Percentiles rank a stretch among this genome's conserved stretches.
These are phyloP conservation scores for Trametes polyzona DNA, from an alignment of 1,284 basidiomycete species.

Conservation along the genomic window DNA sequence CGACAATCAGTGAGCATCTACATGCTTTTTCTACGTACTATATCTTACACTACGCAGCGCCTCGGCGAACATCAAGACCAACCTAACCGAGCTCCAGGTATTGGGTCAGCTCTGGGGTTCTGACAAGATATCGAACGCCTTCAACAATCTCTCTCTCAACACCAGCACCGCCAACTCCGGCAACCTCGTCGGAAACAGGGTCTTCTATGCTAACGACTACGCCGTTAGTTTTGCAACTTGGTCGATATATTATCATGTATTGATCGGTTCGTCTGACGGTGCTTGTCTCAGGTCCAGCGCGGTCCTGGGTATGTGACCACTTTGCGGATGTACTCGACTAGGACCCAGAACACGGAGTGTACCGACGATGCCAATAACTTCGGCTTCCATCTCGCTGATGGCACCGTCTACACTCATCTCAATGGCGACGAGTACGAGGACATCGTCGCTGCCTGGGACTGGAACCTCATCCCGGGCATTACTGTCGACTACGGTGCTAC, in stretches of 20 bases:
- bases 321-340: constrained; percentile 65
- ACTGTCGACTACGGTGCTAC: constrained; percentile 64
- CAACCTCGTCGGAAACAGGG: constrained; percentile 59
- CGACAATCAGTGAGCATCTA: constrained; percentile 56
- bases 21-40: background rate
- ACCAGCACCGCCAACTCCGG: constrained; percentile 58
- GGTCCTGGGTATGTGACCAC: constrained; percentile 62
- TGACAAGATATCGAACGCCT: constrained; percentile 45
- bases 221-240: constrained; percentile 59
- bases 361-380: constrained; percentile 66
- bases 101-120: constrained; percentile 59
- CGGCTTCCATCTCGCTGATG: constrained; percentile 72
- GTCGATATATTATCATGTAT: background rate
- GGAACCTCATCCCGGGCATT: constrained; percentile 70
- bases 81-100: constrained; percentile 54
- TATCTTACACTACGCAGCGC: constrained; percentile 41
- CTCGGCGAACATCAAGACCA: constrained; percentile 58
- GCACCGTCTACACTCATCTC: constrained; percentile 64
- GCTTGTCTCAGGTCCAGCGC: constrained; percentile 54
- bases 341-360: constrained; percentile 69
- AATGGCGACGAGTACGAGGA: constrained; percentile 72
- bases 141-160: constrained; percentile 43
- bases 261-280: too few species aligned
- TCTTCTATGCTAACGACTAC: constrained; percentile 72
- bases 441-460: constrained; percentile 71